Base-by-base conservation (phyloP, 2,329 filamentous ascomycete species). In the Fusarium sp. region DNA sequence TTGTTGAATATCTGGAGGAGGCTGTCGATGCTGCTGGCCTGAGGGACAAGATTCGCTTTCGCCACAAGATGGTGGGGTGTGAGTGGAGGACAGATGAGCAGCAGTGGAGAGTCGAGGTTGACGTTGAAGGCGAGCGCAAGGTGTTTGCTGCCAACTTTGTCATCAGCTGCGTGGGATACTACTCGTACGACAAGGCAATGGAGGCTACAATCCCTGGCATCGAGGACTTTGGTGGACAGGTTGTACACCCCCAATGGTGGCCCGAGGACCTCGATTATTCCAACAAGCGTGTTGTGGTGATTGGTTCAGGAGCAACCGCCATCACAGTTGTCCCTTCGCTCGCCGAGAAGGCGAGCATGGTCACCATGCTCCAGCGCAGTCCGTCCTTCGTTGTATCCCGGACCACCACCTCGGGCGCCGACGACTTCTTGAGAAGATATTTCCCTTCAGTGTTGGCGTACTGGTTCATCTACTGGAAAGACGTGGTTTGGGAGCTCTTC, bases 321-420 rank as follows among this genome's bases (percentile, higher is more conserved):
- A 84, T 96, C 58, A 97, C 94, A 0, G 86, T 97, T 1, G 81
- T 97, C 4, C 95, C 94, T 1, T 89, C 87, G 56, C 83, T 97
- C 54, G 90, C 91, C 1, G 84, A 92, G 50, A 89, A 87, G 43
- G 93, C 93, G 6, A 83, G 83, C 6, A 87, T 89, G 15, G 90
- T 95, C 32, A 96, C 93, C 2, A 94, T 96, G 90, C 87, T 97
- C 4, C 94, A 97, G 83, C 90, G 95, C 66, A 94, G 91, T 54
- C 95, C 95, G 0, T 89, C 88, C 0, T 95, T 94, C 77, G 87
- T 95, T 65, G 75, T 93, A 52, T 84, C 88, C n/a, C 75, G 90
- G 2, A 83, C 87, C 0, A 85, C 86, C 27, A 78, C 79, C 9
- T 85, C 85, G 50, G 66, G 70, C 2, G 56, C 84, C 3, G 81